These are phyloP conservation scores for Arctium lappa DNA, from an alignment of 129 eudicot genomes.

Conservation along the genomic window DNA sequence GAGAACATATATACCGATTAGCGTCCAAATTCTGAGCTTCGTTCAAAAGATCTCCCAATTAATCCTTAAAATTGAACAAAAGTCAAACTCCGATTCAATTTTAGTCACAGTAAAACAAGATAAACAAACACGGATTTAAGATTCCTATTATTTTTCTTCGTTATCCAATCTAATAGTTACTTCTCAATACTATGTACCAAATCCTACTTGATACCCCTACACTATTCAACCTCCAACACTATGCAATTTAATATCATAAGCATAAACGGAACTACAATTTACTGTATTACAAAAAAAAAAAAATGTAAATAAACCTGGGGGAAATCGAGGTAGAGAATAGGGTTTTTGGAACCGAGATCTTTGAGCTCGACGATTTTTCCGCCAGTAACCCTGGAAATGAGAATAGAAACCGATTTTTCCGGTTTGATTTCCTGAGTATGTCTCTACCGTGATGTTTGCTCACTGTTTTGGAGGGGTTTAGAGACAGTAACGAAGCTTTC, in stretches of 20 bases:
- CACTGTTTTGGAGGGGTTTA: slow-evolving; percentile 64
- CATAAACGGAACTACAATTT: neutral
- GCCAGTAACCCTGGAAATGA: slow-evolving; percentile 82
- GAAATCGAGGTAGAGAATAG: slow-evolving; percentile 70
- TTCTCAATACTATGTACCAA: neutral
- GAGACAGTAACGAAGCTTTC: slow-evolving; percentile 37
- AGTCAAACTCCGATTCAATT: neutral
- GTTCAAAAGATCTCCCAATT: neutral
- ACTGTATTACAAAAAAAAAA: no score
- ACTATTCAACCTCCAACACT: neutral
- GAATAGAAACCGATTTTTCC: slow-evolving; percentile 83
- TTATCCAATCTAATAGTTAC: neutral
- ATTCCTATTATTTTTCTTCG: neutral
- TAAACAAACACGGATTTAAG: neutral
- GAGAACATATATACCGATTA: neutral
- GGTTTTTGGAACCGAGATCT: slow-evolving; percentile 81
- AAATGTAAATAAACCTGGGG: slow-evolving; percentile 52
- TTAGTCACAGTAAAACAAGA: neutral
- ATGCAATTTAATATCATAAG: neutral
- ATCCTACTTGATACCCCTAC: neutral
- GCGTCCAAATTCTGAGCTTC: no score
- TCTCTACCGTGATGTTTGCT: slow-evolving; percentile 84
- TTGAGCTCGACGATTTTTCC: slow-evolving; percentile 83
- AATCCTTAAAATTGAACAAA: neutral
- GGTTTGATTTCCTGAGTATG: slow-evolving; percentile 64